Evolutionary conservation across 1,139 yeast genomes (phyloP), one percentile per base, ranked within the genome.

Genomic region (Protomyces inouyei): DNA sequence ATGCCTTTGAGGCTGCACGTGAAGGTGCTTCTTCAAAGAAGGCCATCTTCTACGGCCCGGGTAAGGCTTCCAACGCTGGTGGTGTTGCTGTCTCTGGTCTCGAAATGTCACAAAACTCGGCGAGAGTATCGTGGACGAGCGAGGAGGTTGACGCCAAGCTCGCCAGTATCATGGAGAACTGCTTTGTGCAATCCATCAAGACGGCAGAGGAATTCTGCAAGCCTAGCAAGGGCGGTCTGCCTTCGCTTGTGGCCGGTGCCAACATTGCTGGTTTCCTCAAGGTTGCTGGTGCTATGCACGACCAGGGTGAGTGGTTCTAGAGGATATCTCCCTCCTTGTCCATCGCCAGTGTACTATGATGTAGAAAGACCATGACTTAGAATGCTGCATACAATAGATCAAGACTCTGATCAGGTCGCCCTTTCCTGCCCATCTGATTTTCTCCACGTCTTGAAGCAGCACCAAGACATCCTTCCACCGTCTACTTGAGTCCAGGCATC

Each of bases 61-160:
- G 98, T 80, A 93, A 93, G 85, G 97, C 97, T 73, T 95, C 98
- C 75, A 93, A 93, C 85, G 88, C 95, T 82, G 98, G 98, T 82
- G 98, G 98, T 85, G 98, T 93, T 73, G 96, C 97, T 67, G 97
- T 92, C 67, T 90, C 97, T 69, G 98, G 98, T 77, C 85, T 93
- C 72, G 98, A 93, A 83, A 93, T 93, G 98, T 97, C 98, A 69
- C 98, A 93, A 83, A 93, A 93, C 88, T 90, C 97, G 67, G 95
- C 87, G 78, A 88, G 98, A 82, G 85, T 86, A 70, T 79, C 80
- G 71, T 91, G 97, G 97, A 83, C 95, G 68, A 73, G 84, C 68
- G 96, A 89, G 81, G 90, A 88, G 80, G 97, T 91, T 73, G 97
- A 91, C 78, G 76, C 77, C 69, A 89, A 86, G 79, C 85, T 91